Percentiles rank a stretch among this genome's conserved stretches.
Evolutionary conservation across 2,329 filamentous ascomycete species (phyloP).

Genomic region (Fusarium xylarioides): DNA sequence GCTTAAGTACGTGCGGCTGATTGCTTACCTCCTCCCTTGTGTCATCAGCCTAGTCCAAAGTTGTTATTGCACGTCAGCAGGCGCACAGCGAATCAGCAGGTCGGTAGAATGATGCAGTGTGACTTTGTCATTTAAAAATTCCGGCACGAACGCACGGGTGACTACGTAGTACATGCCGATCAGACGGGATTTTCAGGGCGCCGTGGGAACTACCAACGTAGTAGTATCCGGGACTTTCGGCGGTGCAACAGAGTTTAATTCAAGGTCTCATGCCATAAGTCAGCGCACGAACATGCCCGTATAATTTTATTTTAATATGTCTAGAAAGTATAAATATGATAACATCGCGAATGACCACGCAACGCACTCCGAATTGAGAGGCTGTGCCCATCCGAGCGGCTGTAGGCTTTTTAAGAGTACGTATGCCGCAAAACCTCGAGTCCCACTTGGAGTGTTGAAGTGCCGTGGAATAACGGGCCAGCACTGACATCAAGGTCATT

Average conservation of each 20-base stretch:
- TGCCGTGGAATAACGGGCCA: not conserved
- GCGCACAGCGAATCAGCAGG: not conserved
- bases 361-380: not conserved
- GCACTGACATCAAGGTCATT: not conserved
- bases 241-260: slow-evolving; percentile 13
- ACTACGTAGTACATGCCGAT: not conserved
- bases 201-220: not conserved
- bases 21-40: not conserved
- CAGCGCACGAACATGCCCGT: not conserved
- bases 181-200: not conserved
- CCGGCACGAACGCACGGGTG: not conserved
- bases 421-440: not conserved
- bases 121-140: not conserved
- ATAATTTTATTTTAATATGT: not conserved
- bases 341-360: not conserved
- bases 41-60: not conserved
- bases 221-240: slow-evolving; percentile 10
- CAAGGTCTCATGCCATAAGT: not conserved
- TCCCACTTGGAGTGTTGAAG: not conserved
- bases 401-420: not conserved
- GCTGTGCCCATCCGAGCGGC: not conserved
- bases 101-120: fast-evolving
- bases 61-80: not conserved
- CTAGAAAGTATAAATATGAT: not conserved
- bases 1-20: not conserved